Evolutionary conservation across 2,329 filamentous ascomycete species (phyloP).

Genomic region (Paracoccidioides brasiliensis): DNA sequence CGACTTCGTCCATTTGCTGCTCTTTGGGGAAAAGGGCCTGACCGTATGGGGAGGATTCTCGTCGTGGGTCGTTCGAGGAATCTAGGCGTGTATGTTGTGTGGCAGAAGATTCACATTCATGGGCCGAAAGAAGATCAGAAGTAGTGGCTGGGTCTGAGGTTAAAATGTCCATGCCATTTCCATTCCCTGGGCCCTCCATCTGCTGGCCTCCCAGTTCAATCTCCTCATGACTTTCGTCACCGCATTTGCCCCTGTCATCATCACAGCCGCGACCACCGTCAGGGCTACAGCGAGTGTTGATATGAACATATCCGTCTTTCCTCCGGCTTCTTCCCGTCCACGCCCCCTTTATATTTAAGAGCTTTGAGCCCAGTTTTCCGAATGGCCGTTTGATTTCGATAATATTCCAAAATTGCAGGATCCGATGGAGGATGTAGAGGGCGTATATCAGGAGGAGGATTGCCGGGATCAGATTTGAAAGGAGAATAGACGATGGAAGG

Average conservation of each 20-base stretch:
- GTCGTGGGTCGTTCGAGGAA: background rate
- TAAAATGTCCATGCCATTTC: background rate
- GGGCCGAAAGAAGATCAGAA: background rate
- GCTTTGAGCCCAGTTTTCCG: background rate
- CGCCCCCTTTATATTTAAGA: background rate
- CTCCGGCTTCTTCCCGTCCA: slow-evolving; percentile 5
- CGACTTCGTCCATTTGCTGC: background rate
- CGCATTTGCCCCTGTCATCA: background rate
- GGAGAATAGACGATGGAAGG: slow-evolving; percentile 1
- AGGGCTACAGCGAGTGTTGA: background rate
- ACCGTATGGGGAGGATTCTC: background rate
- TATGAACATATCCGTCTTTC: background rate
- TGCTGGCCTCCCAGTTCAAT: background rate
- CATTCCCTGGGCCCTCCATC: too few relatives aligned
- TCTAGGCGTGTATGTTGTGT: background rate
- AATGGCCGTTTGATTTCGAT: background rate
- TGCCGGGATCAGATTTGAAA: slow-evolving; percentile 8
- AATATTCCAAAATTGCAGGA: background rate
- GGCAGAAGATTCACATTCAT: too few relatives aligned
- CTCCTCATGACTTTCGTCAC: background rate
- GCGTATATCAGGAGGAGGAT: slow-evolving; percentile 10
- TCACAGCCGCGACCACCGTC: background rate
- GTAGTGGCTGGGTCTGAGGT: background rate
- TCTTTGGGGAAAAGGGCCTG: background rate
- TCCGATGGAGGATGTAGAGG: slow-evolving; percentile 6